Evolutionary conservation across 164 flowering plant genomes (phyloP).

Genomic region (Vitis rupestris): DNA sequence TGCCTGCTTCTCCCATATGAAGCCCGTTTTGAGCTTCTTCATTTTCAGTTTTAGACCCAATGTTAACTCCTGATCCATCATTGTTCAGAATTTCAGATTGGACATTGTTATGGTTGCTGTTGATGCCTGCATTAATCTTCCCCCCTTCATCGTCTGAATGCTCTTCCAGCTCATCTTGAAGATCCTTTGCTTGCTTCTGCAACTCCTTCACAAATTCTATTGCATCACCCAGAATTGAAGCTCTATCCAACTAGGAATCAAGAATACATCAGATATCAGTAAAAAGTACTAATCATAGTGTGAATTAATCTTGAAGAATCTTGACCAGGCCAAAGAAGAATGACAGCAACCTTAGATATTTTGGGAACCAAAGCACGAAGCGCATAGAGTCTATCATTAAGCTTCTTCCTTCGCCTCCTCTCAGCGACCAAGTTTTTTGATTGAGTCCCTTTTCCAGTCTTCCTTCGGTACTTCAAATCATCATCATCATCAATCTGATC

Average conservation of each 20-base stretch:
- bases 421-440: constrained; percentile 85
- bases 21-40: constrained; percentile 26
- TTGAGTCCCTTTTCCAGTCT: constrained; percentile 52
- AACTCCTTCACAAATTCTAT: constrained; percentile 78
- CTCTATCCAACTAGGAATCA: constrained; percentile 68
- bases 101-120: constrained; percentile 15
- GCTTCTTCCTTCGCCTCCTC: constrained; percentile 95
- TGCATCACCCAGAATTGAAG: constrained; percentile 85
- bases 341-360: constrained; percentile 72
- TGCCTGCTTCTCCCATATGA: constrained; percentile 25
- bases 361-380: constrained; percentile 87
- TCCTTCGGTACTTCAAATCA: constrained; percentile 42
- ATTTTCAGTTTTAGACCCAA: constrained; percentile 25
- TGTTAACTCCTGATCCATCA: constrained; percentile 8
- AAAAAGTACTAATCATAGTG: too few relatives aligned
- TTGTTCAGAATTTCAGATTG: constrained; percentile 26
- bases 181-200: constrained; percentile 69
- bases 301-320: too few relatives aligned
- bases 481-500: constrained; percentile 82
- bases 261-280: too few relatives aligned
- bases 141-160: constrained; percentile 53
- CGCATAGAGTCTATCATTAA: constrained; percentile 74
- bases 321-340: neutral
- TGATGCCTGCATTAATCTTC: constrained; percentile 9
- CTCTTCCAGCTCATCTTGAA: constrained; percentile 79